Conservation (phyloP, 306 rosid species). For the Astragalus glycyphyllos region DNA sequence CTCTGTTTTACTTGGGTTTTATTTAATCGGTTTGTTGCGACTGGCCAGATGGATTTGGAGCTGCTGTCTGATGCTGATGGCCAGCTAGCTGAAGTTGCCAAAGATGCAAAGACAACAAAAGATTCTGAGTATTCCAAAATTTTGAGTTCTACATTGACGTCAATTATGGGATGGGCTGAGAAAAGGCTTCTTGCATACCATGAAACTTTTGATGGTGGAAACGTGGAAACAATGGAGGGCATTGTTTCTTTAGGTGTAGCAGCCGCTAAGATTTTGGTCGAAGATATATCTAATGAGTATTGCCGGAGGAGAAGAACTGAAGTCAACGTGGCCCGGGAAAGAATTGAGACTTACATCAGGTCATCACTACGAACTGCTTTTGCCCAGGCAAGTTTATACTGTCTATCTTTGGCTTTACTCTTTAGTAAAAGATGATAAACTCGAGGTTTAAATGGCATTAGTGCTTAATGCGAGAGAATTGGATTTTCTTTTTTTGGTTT, state of each 20-base stretch:
- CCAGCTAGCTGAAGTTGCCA: constrained; percentile 90
- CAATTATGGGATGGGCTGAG: constrained; percentile 96
- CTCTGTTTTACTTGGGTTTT: constrained; percentile 97
- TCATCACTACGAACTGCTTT: constrained; percentile 94
- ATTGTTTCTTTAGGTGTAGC: constrained; percentile 94
- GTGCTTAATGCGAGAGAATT: constrained; percentile 16
- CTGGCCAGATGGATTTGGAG: constrained; percentile 86
- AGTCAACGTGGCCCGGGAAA: constrained; percentile 88
- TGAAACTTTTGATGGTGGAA: constrained; percentile 86
- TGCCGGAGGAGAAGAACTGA: constrained; percentile 87
- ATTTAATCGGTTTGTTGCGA: constrained; percentile 88
- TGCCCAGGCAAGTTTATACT: constrained; percentile 87
- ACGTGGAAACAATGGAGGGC: constrained; percentile 83
- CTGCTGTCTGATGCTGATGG: constrained; percentile 73
- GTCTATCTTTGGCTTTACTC: constrained; percentile 22
- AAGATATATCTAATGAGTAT: constrained; percentile 92
- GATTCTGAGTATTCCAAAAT: constrained; percentile 79
- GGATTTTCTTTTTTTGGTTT: constrained; percentile 18
- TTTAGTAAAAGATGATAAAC: constrained; percentile 32
- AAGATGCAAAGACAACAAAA: constrained; percentile 89
- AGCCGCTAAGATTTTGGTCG: constrained; percentile 90
- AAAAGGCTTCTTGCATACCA: constrained; percentile 98
- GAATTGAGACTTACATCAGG: constrained; percentile 94
- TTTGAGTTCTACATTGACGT: constrained; percentile 88
- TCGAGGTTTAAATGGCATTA: constrained; percentile 9